Evolutionary conservation across 2,329 filamentous ascomycete species (phyloP).

Genomic region (Neonectria neomacrospora): DNA sequence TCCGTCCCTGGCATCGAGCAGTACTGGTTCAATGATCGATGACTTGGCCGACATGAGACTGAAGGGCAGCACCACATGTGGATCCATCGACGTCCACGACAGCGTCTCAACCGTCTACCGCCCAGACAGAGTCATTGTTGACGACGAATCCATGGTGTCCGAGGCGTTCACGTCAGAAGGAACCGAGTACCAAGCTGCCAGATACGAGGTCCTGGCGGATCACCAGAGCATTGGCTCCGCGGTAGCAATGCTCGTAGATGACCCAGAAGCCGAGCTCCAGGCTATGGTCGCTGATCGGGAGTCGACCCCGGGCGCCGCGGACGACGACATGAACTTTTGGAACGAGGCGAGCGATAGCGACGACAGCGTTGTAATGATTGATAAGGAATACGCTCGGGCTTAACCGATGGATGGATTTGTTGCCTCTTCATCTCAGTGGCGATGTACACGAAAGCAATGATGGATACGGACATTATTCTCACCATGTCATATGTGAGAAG

Average conservation of each 20-base stretch:
- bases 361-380: constrained; percentile 26
- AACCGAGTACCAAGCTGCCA: constrained; percentile 50
- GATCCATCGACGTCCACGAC: constrained; percentile 54
- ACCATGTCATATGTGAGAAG: not conserved
- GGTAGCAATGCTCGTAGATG: constrained; percentile 41
- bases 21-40: constrained; percentile 50
- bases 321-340: constrained; percentile 23
- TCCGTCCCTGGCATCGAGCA: constrained; percentile 48
- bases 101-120: constrained; percentile 52
- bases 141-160: constrained; percentile 48
- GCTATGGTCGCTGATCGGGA: constrained; percentile 23
- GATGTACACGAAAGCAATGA: constrained; percentile 20
- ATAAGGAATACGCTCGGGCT: not conserved
- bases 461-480: not conserved
- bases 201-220: constrained; percentile 47
- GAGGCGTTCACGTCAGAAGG: constrained; percentile 50
- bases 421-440: not conserved
- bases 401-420: not conserved
- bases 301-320: constrained; percentile 13
- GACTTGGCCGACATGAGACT: constrained; percentile 50
- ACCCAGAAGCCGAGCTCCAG: constrained; percentile 30
- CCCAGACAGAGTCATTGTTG: constrained; percentile 47
- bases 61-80: constrained; percentile 48
- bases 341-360: constrained; percentile 15
- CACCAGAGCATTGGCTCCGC: constrained; percentile 42